Evolutionary conservation across 1,139 yeast genomes (phyloP), one percentile per base, ranked within the genome.

Genomic region (Meyerozyma smithsonii): DNA sequence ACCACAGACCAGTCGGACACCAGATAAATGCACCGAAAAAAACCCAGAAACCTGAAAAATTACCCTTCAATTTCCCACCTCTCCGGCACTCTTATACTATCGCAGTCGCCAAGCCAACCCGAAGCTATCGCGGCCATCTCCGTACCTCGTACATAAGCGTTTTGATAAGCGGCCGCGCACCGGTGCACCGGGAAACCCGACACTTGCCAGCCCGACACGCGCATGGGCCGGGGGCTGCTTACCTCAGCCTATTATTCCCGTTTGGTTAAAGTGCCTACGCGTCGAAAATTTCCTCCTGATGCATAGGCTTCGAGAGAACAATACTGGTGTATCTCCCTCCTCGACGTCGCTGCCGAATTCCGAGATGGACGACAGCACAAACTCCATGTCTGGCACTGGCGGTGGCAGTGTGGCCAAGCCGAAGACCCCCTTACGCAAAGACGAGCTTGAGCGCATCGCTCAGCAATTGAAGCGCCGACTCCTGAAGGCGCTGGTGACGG

Each of bases 391-490:
- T 4, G 21, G 34, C 8, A 10, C 34, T 18, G 34, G 34, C 2
- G 34, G 34, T 18, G 34, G 36, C 18, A 12, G 21, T 11, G 33
- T 24, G 11, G 33, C 26, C 21, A 60, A 58, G 42, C 61, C 61
- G 15, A 66, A 66, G 46, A 64, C 72, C 4, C 68, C 72, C 8
- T 59, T 71, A 48, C 64, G 64, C 45, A 70, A 69, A 50, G 76
- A 70, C 43, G 77, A 71, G 44, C 56, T 71, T 42, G 77, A 71
- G 46, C 62, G 67, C 44, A 71, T 71, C 30, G 77, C 77, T 45
- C 63, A 63, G 42, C 72, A 70, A 50, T 58, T 71, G 44, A 71
- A 70, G 55, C 64, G 62, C 41, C 69, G 69, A 48, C 58, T 71
- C 25, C 64, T 73, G 32, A 63, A 61, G 48, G 77, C 77, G 10